phyloP scores from a whole-genome alignment of 208 protist species.

The Acanthamoeba royreba region DNA sequence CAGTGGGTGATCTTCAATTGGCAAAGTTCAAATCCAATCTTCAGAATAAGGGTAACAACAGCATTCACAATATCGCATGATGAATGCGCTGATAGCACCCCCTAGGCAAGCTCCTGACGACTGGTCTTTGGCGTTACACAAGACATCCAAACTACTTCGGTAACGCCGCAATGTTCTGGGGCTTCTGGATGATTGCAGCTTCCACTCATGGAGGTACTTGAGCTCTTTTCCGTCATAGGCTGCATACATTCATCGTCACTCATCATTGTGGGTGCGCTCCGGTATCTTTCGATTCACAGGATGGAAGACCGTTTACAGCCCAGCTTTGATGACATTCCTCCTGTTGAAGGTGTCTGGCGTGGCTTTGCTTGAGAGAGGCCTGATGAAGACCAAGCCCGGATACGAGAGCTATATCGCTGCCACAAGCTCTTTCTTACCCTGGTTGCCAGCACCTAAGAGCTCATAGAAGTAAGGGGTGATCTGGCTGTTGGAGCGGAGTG shows the following conservation, averaged over 20 bases:
- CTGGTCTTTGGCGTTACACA: constrained; percentile 34
- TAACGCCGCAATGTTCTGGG: constrained; percentile 46
- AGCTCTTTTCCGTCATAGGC: neutral
- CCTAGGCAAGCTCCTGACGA: constrained; percentile 42
- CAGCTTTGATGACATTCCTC: constrained; percentile 18
- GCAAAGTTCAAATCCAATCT: constrained; percentile 26
- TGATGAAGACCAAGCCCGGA: constrained; percentile 9
- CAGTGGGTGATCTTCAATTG: constrained; percentile 6
- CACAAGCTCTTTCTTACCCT: constrained; percentile 10
- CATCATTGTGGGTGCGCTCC: neutral
- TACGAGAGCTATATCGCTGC: neutral
- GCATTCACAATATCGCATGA: too few relatives aligned
- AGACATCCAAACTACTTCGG: constrained; percentile 52
- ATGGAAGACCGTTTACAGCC: neutral
- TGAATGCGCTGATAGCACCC: too few relatives aligned
- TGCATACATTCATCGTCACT: too few relatives aligned
- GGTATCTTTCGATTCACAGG: neutral
- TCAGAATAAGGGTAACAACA: constrained; percentile 20
- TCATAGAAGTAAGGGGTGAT: too few relatives aligned
- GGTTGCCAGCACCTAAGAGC: neutral
- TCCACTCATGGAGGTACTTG: neutral
- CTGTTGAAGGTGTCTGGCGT: constrained; percentile 36
- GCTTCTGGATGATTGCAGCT: constrained; percentile 31
- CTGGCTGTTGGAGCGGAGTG: too few relatives aligned
- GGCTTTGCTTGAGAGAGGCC: neutral